A percentile compares a stretch with the other conserved stretches of the same genome.
These are phyloP conservation scores for Rhodotorula sp. DNA, from an alignment of 1,284 basidiomycete species.

Conservation along the genomic window DNA sequence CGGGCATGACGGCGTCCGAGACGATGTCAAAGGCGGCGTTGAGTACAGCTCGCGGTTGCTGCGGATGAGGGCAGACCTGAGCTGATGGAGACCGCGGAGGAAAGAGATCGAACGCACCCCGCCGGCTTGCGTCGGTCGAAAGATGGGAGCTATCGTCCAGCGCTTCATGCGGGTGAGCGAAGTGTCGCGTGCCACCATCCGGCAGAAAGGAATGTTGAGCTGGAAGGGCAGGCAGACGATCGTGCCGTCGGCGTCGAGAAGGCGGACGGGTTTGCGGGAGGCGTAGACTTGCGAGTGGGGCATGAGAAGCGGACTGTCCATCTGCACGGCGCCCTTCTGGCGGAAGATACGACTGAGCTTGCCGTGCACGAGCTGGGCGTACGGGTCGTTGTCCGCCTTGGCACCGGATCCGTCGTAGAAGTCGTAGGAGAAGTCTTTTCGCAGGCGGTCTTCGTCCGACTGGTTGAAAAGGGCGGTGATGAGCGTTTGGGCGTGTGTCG, in stretches of 20 bases:
- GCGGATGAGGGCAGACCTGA: not conserved
- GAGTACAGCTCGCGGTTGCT: constrained; percentile 43
- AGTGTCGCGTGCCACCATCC: constrained; percentile 44
- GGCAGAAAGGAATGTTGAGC: constrained; percentile 42
- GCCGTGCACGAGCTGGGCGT: constrained; percentile 39
- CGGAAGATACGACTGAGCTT: constrained; percentile 42
- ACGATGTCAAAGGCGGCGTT: constrained; percentile 44
- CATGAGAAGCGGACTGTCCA: constrained; percentile 41
- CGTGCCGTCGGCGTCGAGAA: constrained; percentile 43
- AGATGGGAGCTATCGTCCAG: constrained; percentile 43
- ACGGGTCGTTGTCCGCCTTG: constrained; percentile 43
- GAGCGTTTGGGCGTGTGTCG: constrained; percentile 41
- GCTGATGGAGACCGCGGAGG: not conserved
- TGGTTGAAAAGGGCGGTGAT: constrained; percentile 42
- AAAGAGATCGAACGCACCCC: constrained; percentile 11
- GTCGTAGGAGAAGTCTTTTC: constrained; percentile 44
- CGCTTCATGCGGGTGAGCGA: constrained; percentile 43
- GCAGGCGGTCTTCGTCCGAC: constrained; percentile 37
- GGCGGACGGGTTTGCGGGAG: constrained; percentile 39
- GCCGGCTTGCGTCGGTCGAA: constrained; percentile 28
- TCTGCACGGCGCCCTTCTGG: constrained; percentile 41
- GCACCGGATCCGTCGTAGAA: constrained; percentile 38
- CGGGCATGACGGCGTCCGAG: constrained; percentile 40
- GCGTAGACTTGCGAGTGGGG: constrained; percentile 42
- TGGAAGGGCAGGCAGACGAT: constrained; percentile 39